These are phyloP conservation scores for Escovopsis sp. DNA, from an alignment of 2,329 filamentous ascomycete species.

Conservation along the genomic window DNA sequence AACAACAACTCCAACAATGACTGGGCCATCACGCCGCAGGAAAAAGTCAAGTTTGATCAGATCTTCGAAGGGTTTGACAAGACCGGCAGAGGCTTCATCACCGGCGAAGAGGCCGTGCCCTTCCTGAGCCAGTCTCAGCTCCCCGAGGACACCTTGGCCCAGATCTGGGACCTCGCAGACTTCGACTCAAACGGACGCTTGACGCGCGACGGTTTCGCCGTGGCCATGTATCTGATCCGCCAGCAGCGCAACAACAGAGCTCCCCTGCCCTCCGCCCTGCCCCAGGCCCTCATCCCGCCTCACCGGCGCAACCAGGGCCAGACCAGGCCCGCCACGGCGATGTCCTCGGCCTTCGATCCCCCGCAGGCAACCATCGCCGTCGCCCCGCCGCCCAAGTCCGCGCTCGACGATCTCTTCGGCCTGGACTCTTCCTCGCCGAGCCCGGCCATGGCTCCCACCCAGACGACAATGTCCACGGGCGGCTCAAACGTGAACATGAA, in stretches of 20 bases:
- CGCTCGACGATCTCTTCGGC: slow-evolving; percentile 86
- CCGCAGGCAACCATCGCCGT: slow-evolving; percentile 21
- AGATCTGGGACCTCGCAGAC: slow-evolving; percentile 95
- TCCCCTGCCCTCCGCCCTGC: slow-evolving; percentile 60
- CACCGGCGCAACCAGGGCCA: slow-evolving; percentile 59
- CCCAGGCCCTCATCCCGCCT: slow-evolving; percentile 70
- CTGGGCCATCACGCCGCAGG: slow-evolving; percentile 70
- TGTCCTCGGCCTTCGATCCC: slow-evolving; percentile 36
- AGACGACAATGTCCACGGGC: slow-evolving; percentile 55
- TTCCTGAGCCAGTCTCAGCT: slow-evolving; percentile 91
- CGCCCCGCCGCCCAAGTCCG: slow-evolving; percentile 50
- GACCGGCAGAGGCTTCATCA: slow-evolving; percentile 66
- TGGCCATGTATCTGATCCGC: slow-evolving; percentile 93
- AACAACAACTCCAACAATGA: slow-evolving; percentile 26
- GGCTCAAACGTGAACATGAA: slow-evolving; percentile 46
- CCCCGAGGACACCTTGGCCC: slow-evolving; percentile 74
- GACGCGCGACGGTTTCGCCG: slow-evolving; percentile 81
- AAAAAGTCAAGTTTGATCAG: slow-evolving; percentile 78
- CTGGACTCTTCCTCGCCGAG: slow-evolving; percentile 52
- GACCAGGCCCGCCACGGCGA: slow-evolving; percentile 33
- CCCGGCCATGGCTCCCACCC: slow-evolving; percentile 39
- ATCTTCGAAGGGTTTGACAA: slow-evolving; percentile 79
- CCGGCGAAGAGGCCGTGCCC: slow-evolving; percentile 81
- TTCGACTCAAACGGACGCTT: slow-evolving; percentile 81
- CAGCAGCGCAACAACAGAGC: slow-evolving; percentile 64